Evolutionary conservation across 1,139 yeast species (phyloP).

Genomic region (Geotrichum carabidarum): DNA sequence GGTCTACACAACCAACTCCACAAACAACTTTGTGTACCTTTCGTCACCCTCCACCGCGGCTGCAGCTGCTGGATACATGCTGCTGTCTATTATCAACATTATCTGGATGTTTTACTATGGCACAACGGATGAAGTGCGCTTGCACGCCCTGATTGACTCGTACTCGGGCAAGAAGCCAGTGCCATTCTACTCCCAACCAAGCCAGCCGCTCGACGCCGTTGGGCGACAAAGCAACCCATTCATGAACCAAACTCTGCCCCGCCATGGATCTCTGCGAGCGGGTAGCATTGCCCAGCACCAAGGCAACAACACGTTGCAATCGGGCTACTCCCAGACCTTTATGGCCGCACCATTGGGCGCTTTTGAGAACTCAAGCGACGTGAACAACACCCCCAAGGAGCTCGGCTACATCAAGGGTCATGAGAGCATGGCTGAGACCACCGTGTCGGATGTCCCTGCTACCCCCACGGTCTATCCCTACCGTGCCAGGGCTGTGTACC

Average conservation of each 20-base stretch:
- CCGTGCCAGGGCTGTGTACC: constrained; percentile 79
- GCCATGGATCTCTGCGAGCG: not conserved
- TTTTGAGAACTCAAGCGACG: constrained; percentile 47
- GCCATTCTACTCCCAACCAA: not conserved
- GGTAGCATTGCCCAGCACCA: not conserved
- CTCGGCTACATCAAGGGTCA: constrained; percentile 2
- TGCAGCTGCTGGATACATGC: constrained; percentile 87
- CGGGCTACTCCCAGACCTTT: constrained; percentile 46
- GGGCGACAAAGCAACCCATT: not conserved
- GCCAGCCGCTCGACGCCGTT: constrained; percentile 1
- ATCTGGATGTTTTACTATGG: constrained; percentile 81
- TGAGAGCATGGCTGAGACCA: not conserved
- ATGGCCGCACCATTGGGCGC: constrained; percentile 53
- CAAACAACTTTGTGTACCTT: constrained; percentile 71
- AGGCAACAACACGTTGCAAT: not conserved
- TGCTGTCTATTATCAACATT: constrained; percentile 68
- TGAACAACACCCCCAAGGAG: not conserved
- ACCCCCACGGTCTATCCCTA: constrained; percentile 60
- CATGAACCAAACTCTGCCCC: not conserved
- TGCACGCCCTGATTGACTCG: constrained; percentile 80
- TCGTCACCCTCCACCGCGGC: constrained; percentile 66
- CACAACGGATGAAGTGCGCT: constrained; percentile 48
- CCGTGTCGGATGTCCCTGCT: constrained; percentile 24
- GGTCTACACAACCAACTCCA: constrained; percentile 75
- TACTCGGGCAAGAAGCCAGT: constrained; percentile 40